These are phyloP conservation scores for Cymbopogon flexuosus DNA, from an alignment of 202 grass and related monocot species.

Conservation along the genomic window DNA sequence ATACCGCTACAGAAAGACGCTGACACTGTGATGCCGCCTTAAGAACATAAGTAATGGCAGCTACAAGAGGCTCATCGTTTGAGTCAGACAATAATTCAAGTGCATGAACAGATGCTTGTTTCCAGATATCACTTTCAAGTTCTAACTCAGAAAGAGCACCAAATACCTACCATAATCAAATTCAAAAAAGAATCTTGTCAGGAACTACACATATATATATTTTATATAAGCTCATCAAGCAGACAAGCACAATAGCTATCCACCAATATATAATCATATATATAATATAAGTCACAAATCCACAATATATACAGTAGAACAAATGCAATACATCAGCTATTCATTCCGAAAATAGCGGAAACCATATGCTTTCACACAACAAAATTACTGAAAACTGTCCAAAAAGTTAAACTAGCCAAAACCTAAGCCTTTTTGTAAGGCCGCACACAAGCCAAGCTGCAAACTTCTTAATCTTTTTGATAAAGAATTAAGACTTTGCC, in stretches of 20 bases:
- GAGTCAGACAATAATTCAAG: conserved; percentile 63
- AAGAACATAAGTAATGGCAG: conserved; percentile 68
- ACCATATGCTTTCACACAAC: conserved; percentile 16
- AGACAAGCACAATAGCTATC: conserved; percentile 9
- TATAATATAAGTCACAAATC: not conserved
- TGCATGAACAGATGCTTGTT: conserved; percentile 58
- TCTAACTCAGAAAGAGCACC: conserved; percentile 61
- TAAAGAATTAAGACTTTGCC: not conserved
- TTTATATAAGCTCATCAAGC: conserved; percentile 17
- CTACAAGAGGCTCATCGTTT: conserved; percentile 64
- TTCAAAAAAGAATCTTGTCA: conserved; percentile 14
- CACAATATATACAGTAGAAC: not conserved
- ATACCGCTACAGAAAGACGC: conserved; percentile 69
- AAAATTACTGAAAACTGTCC: not conserved
- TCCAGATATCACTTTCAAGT: conserved; percentile 59
- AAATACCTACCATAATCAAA: conserved; percentile 56
- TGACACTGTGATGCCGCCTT: conserved; percentile 71
- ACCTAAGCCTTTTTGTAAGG: not conserved
- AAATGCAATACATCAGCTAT: conserved; percentile 11
- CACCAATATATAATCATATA: not conserved
- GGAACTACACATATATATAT: conserved; percentile 12
- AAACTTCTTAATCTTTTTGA: not conserved
- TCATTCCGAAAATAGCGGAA: conserved; percentile 3
- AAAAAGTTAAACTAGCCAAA: not conserved
- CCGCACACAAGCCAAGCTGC: not conserved